These are phyloP conservation scores for Monilinia laxa DNA, from an alignment of 2,329 filamentous ascomycete species.

Conservation along the genomic window DNA sequence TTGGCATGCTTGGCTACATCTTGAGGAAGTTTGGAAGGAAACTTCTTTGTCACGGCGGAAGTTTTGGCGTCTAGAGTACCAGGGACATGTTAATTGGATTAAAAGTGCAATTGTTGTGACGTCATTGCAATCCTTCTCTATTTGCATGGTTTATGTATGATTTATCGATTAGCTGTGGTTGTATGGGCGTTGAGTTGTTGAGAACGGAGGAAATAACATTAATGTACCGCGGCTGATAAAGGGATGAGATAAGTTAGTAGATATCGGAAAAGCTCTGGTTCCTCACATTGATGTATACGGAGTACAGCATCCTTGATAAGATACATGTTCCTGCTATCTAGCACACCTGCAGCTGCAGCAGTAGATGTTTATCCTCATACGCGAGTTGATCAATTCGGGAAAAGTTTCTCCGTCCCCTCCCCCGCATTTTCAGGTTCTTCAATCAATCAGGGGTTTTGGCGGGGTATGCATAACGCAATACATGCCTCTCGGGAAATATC, in stretches of 20 bases:
- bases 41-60: slow-evolving; percentile 4
- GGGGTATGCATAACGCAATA: background rate
- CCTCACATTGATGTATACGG: too few relatives aligned
- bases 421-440: background rate
- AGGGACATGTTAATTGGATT: background rate
- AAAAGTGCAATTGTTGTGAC: background rate
- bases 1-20: background rate
- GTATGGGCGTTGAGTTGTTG: background rate
- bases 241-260: too few relatives aligned
- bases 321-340: too few relatives aligned
- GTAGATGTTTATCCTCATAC: background rate
- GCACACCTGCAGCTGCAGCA: too few relatives aligned
- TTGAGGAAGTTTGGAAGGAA: background rate
- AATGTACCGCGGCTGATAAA: background rate
- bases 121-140: background rate
- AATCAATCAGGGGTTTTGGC: background rate
- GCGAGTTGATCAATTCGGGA: background rate
- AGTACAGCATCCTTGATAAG: too few relatives aligned
- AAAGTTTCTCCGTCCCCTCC: background rate
- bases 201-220: too few relatives aligned
- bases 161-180: background rate
- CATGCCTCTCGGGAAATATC: background rate
- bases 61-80: background rate
- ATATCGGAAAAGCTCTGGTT: too few relatives aligned
- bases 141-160: background rate